Evolutionary conservation across 139 green algal species (phyloP).

Genomic region (Pleodorina starrii): DNA sequence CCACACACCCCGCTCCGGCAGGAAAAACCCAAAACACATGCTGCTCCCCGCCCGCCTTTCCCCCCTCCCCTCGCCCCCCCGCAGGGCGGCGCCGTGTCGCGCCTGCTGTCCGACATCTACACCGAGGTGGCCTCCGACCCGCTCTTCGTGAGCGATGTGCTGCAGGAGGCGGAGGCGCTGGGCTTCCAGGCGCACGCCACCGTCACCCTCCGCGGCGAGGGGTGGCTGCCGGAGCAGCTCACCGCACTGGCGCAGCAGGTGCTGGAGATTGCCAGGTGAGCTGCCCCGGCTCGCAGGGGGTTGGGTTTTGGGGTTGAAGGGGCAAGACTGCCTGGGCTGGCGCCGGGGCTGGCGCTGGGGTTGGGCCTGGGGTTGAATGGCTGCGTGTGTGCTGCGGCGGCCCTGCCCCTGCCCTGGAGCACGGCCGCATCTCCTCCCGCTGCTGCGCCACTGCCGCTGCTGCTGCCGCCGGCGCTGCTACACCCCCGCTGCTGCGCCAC

Average conservation of each 20-base stretch:
- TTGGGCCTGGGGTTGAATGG: too few species aligned
- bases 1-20: too few species aligned
- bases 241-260: neutral
- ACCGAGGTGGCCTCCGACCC: neutral
- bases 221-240: neutral
- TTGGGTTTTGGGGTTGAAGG: neutral
- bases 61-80: neutral
- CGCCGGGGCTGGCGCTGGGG: neutral
- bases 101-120: slow-evolving; percentile 3
- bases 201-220: neutral
- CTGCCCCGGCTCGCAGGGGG: too few species aligned
- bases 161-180: neutral
- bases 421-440: too few species aligned
- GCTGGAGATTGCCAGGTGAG: neutral
- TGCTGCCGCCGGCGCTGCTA: too few species aligned
- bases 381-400: too few species aligned
- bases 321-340: neutral
- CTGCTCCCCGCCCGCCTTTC: too few species aligned
- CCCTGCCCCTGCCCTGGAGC: too few species aligned
- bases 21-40: too few species aligned
- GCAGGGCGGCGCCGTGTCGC: slow-evolving; percentile 34
- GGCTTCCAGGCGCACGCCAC: neutral
- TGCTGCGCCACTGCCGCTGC: too few species aligned
- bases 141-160: neutral
- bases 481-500: too few species aligned